Percentiles rank a stretch among this genome's conserved stretches.
These are phyloP conservation scores for Colletotrichum cuscutae DNA, from an alignment of 2,329 filamentous ascomycete genomes.

Conservation along the genomic window DNA sequence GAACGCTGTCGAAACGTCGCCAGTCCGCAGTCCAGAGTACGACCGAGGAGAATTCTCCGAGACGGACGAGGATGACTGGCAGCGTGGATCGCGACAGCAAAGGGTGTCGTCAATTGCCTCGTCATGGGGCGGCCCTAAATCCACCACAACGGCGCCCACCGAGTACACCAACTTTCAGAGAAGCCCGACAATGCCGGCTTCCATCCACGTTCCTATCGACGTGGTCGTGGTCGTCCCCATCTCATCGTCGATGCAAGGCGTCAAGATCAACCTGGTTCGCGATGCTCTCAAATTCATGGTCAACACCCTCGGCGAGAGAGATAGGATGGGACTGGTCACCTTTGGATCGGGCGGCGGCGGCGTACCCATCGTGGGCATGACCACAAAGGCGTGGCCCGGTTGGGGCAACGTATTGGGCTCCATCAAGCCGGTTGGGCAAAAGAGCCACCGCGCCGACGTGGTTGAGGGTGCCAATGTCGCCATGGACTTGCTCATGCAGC, in stretches of 20 bases:
- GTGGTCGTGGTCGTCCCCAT: slow-evolving; percentile 97
- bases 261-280: slow-evolving; percentile 94
- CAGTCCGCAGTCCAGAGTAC: slow-evolving; percentile 77
- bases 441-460: slow-evolving; percentile 94
- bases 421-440: slow-evolving; percentile 93
- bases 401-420: slow-evolving; percentile 89
- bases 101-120: slow-evolving; percentile 86
- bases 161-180: slow-evolving; percentile 84
- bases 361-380: slow-evolving; percentile 97
- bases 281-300: slow-evolving; percentile 95
- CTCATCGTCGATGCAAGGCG: slow-evolving; percentile 98
- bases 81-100: slow-evolving; percentile 68
- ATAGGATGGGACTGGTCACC: slow-evolving; percentile 96
- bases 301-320: slow-evolving; percentile 86
- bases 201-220: slow-evolving; percentile 90
- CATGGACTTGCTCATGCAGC: slow-evolving; percentile 98
- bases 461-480: slow-evolving; percentile 98
- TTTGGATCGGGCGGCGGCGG: slow-evolving; percentile 95
- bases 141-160: slow-evolving; percentile 87
- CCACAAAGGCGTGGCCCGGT: slow-evolving; percentile 90
- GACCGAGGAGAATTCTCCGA: slow-evolving; percentile 83
- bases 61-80: slow-evolving; percentile 90
- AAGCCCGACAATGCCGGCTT: slow-evolving; percentile 55
- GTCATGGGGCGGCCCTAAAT: slow-evolving; percentile 82
- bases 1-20: slow-evolving; percentile 74